Conservation (phyloP, 352 stramenopile species). For the Phytophthora foliorum region DNA sequence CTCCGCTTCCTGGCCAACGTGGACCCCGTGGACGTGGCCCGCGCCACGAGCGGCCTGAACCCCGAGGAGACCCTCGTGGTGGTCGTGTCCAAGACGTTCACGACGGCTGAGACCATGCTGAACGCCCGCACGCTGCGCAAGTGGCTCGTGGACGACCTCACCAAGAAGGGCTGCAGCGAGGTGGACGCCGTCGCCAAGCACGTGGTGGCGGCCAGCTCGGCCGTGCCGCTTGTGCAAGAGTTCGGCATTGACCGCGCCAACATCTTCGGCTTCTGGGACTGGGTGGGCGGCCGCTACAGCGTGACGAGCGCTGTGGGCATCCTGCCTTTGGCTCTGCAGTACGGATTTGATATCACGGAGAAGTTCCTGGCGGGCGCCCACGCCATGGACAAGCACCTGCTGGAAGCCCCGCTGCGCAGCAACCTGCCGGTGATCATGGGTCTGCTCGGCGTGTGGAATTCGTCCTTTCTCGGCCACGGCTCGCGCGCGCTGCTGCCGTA, state of each 20-base stretch:
- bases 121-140: slow-evolving; percentile 97
- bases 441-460: slow-evolving; percentile 98
- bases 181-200: slow-evolving; percentile 94
- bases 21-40: slow-evolving; percentile 97
- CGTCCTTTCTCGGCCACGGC: slow-evolving; percentile 97
- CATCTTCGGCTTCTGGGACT: slow-evolving; percentile 99
- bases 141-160: slow-evolving; percentile 96
- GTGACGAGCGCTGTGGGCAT: slow-evolving; percentile 98
- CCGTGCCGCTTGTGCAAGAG: slow-evolving; percentile 81
- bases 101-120: slow-evolving; percentile 99
- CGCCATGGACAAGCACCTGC: slow-evolving; percentile 98
- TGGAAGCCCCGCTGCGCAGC: slow-evolving; percentile 90
- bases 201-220: slow-evolving; percentile 93
- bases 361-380: slow-evolving; percentile 97
- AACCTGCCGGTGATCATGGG: slow-evolving; percentile 99
- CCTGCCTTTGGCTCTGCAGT: slow-evolving; percentile 97
- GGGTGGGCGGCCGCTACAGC: slow-evolving; percentile 98
- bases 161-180: slow-evolving; percentile 80
- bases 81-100: slow-evolving; percentile 99
- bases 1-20: slow-evolving; percentile 98
- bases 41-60: slow-evolving; percentile 92
- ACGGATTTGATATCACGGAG: slow-evolving; percentile 93
- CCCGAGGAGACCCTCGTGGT: slow-evolving; percentile 97
- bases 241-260: slow-evolving; percentile 97
- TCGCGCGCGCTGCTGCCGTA: slow-evolving; percentile 94